phyloP scores from a whole-genome alignment of 75 land plant species.

The Isoetes taiwanensis region DNA sequence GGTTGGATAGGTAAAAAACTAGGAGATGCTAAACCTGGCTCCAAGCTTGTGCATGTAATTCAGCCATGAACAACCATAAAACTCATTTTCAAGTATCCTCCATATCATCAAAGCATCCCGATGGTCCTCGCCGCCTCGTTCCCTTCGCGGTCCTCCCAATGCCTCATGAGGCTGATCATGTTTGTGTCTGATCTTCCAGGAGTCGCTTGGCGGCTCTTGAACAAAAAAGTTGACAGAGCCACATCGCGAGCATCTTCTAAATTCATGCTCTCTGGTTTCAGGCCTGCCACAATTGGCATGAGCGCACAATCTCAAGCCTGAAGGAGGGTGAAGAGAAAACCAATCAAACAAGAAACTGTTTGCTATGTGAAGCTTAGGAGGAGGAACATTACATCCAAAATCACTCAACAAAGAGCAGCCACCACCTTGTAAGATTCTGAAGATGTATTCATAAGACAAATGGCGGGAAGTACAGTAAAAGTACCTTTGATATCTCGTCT shows the following conservation, averaged over 20 bases:
- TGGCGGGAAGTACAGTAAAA: no score
- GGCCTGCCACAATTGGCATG: constrained; percentile 22
- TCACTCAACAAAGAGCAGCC: constrained; percentile 11
- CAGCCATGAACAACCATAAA: no score
- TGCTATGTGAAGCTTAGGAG: constrained; percentile 10
- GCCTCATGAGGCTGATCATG: constrained; percentile 11
- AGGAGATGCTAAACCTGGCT: no score
- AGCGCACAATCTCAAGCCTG: constrained; percentile 18
- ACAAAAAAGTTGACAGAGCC: constrained; percentile 22
- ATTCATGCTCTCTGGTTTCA: constrained; percentile 25
- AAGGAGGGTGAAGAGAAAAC: constrained; percentile 1
- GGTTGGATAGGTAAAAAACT: no score
- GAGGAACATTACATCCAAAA: constrained; percentile 12
- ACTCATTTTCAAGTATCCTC: no score
- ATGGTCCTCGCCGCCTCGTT: not conserved
- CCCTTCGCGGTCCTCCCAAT: constrained; percentile 23
- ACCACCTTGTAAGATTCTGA: no score
- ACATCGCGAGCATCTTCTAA: constrained; percentile 25
- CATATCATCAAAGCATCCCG: no score
- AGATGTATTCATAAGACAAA: no score
- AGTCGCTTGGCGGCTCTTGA: constrained; percentile 23
- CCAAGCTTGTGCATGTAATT: no score
- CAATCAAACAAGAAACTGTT: constrained; percentile 7
- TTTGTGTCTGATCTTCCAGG: constrained; percentile 25
- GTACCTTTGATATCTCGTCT: no score